Base-by-base conservation (phyloP, 768 basidiomycete species). In the Suillus alpinus region DNA sequence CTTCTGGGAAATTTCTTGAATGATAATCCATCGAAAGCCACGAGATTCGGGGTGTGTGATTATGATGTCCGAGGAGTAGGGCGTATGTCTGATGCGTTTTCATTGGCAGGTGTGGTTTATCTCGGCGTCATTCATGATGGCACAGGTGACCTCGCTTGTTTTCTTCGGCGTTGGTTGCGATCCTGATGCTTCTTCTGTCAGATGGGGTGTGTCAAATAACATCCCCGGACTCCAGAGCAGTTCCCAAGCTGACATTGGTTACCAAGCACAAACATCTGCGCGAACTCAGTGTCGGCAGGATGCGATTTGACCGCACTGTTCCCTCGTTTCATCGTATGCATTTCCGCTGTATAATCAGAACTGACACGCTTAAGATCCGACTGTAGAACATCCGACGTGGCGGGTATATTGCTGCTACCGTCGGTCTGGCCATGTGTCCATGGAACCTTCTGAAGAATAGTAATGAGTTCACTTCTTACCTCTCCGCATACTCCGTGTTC, bases 401-500 rank as follows among this genome's bases (percentile, higher is more conserved):
- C 29, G 91, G 92, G 16, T 95, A 89, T 74, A 75, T 94, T 53
- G 89, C 87, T n/a, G 91, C 90, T 7, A 79, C 87, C 53, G 86
- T 91, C 44, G 91, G 91, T 9, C 68, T 92, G 37, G 83, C 79
- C 73, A 91, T 91, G 78, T 82, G 86, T 40, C 90, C 89, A 2
- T 91, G 90, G 90, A 88, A 89, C 66, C 69, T 92, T 41, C 79
- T 91, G 65, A 85, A 86, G 71, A 84, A 78, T 63, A 88, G 86
- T 72, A 91, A 86, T 69, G 81, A 77, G 62, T 93, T 93, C 74
- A 87, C 89, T 4, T 88, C 88, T 37, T 94, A 93, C 72, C 83
- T 94, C 31, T 89, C 88, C 4, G 88, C 90, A 2, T 93, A 92
- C 72, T 88, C 87, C 12, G 91, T 91, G 59, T 93, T 89, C 79